Conservation (phyloP, 2,329 filamentous ascomycete species). For the Aaosphaeria arxii region DNA sequence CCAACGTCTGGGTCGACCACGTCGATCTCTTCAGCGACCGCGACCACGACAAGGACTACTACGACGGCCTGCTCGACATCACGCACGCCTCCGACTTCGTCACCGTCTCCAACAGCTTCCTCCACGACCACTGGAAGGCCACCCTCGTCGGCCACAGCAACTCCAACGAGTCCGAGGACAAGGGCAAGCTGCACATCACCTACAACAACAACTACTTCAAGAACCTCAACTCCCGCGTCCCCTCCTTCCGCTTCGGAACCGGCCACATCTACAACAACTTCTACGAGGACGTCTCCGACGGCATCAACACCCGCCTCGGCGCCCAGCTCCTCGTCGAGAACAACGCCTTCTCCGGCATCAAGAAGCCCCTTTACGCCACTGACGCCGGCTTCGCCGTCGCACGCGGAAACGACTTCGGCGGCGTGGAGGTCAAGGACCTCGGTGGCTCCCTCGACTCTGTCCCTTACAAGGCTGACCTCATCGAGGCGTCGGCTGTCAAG, state of each 20-base stretch:
- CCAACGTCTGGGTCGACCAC: slow-evolving; percentile 65
- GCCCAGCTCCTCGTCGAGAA: slow-evolving; percentile 44
- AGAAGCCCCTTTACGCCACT: slow-evolving; percentile 34
- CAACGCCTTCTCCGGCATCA: slow-evolving; percentile 34
- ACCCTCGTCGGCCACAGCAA: slow-evolving; percentile 60
- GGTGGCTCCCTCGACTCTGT: slow-evolving; percentile 30
- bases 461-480: slow-evolving; percentile 30
- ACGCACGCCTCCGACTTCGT: slow-evolving; percentile 63
- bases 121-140: slow-evolving; percentile 60
- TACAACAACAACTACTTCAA: slow-evolving; percentile 65
- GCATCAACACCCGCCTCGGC: slow-evolving; percentile 42
- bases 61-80: slow-evolving; percentile 64
- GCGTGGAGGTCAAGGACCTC: slow-evolving; percentile 26
- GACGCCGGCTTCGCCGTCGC: slow-evolving; percentile 36
- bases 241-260: slow-evolving; percentile 65
- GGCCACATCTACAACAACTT: slow-evolving; percentile 60
- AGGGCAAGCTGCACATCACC: slow-evolving; percentile 60
- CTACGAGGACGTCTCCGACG: slow-evolving; percentile 37
- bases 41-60: slow-evolving; percentile 65
- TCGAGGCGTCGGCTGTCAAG: slow-evolving; percentile 35
- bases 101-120: slow-evolving; percentile 52
- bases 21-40: slow-evolving; percentile 61
- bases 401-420: slow-evolving; percentile 40
- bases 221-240: slow-evolving; percentile 63
- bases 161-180: slow-evolving; percentile 58